Conservation (phyloP, 23 red algal genomes). For the Gracilaria vermiculophylla region DNA sequence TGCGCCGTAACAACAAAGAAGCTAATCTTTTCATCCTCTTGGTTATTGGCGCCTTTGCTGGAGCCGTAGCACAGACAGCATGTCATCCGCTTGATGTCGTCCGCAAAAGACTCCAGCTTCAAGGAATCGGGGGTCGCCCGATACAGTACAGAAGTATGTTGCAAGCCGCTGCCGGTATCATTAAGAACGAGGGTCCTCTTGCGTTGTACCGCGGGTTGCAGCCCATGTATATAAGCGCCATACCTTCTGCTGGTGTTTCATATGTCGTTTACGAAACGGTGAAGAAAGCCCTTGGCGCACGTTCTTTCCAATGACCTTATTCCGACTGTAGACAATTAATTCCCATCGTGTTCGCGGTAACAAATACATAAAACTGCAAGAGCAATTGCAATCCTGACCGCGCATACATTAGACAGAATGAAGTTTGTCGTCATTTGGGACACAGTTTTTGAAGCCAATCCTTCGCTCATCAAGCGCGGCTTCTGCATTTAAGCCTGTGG, state of each 20-base stretch:
- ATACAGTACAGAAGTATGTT: conserved; percentile 82
- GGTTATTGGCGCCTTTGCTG: conserved; percentile 83
- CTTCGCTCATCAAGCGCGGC: background rate
- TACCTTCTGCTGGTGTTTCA: conserved; percentile 86
- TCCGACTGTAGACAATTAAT: conserved; percentile 4
- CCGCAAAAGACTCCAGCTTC: conserved; percentile 89
- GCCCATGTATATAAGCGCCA: conserved; percentile 83
- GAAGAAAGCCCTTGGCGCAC: conserved; percentile 76
- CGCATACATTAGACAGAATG: background rate
- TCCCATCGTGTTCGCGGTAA: background rate
- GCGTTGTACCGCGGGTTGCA: conserved; percentile 82
- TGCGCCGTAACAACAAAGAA: conserved; percentile 48
- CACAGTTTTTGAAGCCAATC: background rate
- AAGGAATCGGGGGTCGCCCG: conserved; percentile 89
- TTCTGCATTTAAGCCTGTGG: no score
- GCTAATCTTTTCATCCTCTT: conserved; percentile 62
- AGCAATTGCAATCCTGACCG: background rate
- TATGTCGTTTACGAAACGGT: conserved; percentile 90
- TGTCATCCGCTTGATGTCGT: conserved; percentile 96
- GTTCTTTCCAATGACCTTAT: conserved; percentile 57
- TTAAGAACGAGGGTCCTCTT: conserved; percentile 68
- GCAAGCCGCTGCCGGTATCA: conserved; percentile 56
- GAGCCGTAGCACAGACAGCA: conserved; percentile 81
- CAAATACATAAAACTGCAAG: background rate
- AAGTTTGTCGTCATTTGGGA: background rate